Percentiles rank a stretch among this genome's conserved stretches.
Conservation (phyloP, 352 stramenopile species). For the Stramenopiles sp. region DNA sequence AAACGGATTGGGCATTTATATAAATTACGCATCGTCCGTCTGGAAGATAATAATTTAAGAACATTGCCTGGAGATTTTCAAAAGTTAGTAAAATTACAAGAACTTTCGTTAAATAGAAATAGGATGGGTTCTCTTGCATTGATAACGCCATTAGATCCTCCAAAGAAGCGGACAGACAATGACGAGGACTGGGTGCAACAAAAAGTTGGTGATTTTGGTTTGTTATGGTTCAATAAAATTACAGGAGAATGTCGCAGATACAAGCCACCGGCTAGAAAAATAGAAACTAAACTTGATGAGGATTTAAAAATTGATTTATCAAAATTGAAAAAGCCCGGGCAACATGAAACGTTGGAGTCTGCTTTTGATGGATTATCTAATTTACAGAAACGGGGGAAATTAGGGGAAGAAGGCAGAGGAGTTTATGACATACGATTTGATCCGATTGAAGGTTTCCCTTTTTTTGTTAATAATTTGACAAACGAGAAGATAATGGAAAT, state of each 20-base stretch:
- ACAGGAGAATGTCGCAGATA: not conserved
- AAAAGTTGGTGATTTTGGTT: not conserved
- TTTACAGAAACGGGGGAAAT: not conserved
- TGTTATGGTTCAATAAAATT: not conserved
- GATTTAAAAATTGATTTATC: not conserved
- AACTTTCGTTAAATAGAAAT: not conserved
- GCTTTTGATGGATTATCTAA: not conserved
- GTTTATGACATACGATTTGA: not conserved
- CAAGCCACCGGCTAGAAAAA: not conserved
- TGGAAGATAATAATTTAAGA: conserved; percentile 1
- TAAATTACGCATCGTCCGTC: not conserved
- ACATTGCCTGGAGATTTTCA: not conserved
- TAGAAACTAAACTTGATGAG: not conserved
- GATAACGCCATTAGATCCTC: not conserved
- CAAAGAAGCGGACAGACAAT: not conserved
- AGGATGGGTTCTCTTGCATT: not conserved
- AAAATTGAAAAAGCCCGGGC: not conserved
- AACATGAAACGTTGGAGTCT: not conserved
- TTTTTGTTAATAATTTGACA: not conserved
- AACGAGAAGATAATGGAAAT: not conserved
- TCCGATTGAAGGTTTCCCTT: not conserved
- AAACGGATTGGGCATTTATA: not conserved
- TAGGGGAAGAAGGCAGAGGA: not conserved
- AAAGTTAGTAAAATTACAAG: not conserved
- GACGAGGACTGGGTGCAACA: not conserved